Conservation (phyloP, 2,329 filamentous ascomycete species). For the Botryotinia globosa region DNA sequence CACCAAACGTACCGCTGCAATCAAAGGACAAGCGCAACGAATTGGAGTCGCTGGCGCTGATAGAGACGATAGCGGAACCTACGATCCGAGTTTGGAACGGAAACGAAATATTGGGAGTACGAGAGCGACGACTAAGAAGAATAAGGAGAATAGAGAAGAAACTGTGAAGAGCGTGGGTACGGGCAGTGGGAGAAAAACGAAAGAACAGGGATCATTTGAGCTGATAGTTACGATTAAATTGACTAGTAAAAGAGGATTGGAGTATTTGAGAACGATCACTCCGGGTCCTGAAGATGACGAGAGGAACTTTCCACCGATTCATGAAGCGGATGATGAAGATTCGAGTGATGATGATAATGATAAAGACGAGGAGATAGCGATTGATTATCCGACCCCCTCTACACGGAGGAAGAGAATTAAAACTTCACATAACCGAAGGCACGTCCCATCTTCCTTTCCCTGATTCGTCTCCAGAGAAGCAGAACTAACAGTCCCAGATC, state of each 20-base stretch:
- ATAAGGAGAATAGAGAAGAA: not conserved
- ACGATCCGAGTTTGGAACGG: conserved; percentile 28
- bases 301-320: not conserved
- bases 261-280: not conserved
- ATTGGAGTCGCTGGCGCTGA: conserved; percentile 28
- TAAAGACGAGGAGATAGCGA: not conserved
- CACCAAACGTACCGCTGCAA: conserved; percentile 24
- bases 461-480: no score
- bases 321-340: conserved; percentile 14
- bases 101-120: conserved; percentile 4
- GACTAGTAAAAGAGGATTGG: not conserved
- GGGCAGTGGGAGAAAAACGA: conserved; percentile 15
- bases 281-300: not conserved
- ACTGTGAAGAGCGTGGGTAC: not conserved
- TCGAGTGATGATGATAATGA: not conserved
- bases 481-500: conserved; percentile 23
- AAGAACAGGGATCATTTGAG: conserved; percentile 11
- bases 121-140: conserved; percentile 1
- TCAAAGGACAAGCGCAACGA: conserved; percentile 21
- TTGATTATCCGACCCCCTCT: not conserved
- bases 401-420: conserved; percentile 9
- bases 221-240: conserved; percentile 24
- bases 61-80: conserved; percentile 34
- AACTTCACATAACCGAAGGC: conserved; percentile 16
- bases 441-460: not conserved